Base-by-base conservation (phyloP, 768 basidiomycete genomes). In the Hygrophorus pudorinus region DNA sequence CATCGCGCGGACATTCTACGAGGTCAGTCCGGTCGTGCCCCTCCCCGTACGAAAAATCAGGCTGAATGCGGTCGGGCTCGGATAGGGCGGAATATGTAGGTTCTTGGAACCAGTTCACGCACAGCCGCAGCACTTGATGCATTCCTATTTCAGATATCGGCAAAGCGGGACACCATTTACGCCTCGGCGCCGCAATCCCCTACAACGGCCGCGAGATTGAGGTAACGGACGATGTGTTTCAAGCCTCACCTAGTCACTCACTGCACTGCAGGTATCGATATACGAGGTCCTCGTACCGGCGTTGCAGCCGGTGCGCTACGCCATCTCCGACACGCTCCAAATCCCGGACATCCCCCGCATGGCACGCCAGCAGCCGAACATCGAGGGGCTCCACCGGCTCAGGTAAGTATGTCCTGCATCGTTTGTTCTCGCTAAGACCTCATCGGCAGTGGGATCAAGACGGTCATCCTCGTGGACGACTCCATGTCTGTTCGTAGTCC, bases 1-100 rank as follows among this genome's bases (percentile, higher is more conserved):
- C 59, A 73, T 81, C 46, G 72, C 71, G 53, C 70, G 85, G 42
- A 73, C 67, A 17, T 82, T 69, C 61, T 54, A 67, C 42, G 74
- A 84, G 54, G 81, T 78, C 51, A 50, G 71, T 54, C 10, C 14
- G 10, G 18, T 12, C 29, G 9, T 27, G 8, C 17, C n/a, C n/a
- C n/a, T n/a, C n/a, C n/a, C n/a, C n/a, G n/a, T n/a, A n/a, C n/a
- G n/a, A n/a, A n/a, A n/a, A n/a, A n/a, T n/a, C n/a, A n/a, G n/a
- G n/a, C n/a, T n/a, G n/a, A n/a, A n/a, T n/a, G n/a, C n/a, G n/a
- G n/a, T n/a, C n/a, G n/a, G n/a, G n/a, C n/a, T n/a, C 16, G 17
- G 4, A 14, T 14, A 49, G 48, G 44, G 48, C 21, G 48, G 44
- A 28, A 42, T 49, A 3, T 38, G 48, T 49, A 13, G 3, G 11